These are phyloP conservation scores for Lathyrus oleraceus DNA, from an alignment of 306 rosid genomes.

Conservation along the genomic window DNA sequence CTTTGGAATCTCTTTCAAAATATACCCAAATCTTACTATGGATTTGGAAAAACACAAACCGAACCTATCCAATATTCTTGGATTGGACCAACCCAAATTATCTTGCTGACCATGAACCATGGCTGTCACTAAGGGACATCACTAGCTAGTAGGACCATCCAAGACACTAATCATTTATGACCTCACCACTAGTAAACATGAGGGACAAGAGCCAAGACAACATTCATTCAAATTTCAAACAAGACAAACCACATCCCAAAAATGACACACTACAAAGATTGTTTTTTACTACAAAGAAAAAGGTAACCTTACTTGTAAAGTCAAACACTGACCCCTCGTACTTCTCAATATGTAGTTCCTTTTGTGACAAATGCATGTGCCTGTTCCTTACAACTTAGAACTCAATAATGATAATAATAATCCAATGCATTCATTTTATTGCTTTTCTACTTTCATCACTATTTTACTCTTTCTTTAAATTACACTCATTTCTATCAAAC, in stretches of 20 bases:
- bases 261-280: conserved; percentile 9
- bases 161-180: background rate
- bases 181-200: background rate
- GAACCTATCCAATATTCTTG: background rate
- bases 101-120: background rate
- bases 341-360: conserved; percentile 2
- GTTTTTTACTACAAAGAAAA: background rate
- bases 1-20: background rate
- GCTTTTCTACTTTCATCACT: background rate
- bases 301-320: background rate
- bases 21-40: background rate
- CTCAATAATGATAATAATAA: background rate
- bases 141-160: conserved; percentile 16
- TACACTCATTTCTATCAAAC: background rate
- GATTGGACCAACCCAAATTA: background rate
- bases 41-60: background rate
- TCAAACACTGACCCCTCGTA: conserved; percentile 22
- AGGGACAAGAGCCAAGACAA: background rate
- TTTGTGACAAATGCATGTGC: conserved; percentile 20
- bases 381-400: conserved; percentile 6
- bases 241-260: background rate
- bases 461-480: background rate
- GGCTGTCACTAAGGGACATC: background rate
- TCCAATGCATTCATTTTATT: conserved; percentile 7
- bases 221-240: background rate